Base-by-base conservation (phyloP, 495 filamentous ascomycete genomes). In the Trichoderma gamsii region DNA sequence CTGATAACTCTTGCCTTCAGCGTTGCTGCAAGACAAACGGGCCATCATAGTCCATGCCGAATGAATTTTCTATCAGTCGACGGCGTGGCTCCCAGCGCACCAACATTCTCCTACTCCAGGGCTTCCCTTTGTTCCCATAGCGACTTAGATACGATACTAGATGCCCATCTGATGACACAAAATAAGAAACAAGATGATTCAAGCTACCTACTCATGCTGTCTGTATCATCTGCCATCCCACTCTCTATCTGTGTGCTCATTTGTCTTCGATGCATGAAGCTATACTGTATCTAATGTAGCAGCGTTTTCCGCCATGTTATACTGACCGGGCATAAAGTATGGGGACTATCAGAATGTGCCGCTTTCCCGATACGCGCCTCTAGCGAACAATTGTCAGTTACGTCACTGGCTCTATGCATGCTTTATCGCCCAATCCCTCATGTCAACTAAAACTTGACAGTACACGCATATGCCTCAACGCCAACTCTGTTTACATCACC, bases 31-130 rank as follows among this genome's bases (percentile, higher is more conserved):
- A 84, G 75, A 84, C 32, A 67, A 73, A 81, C 66, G 82, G 80
- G 76, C 81, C 81, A 79, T 84, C 82, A 84, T 84, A 84, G 82
- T 84, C 82, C 82, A 72, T 74, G 78, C 75, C 79, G 76, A 76
- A 75, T 76, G 77, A 66, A 72, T 71, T 74, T 71, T 64, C 41
- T 49, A 29, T 67, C 78, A 41, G 63, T 32, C 32, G 11, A 65
- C 73, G 78, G 79, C 77, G 81, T 77, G 82, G 82, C 82, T 84
- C 82, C 82, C 73, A 79, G 79, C 70, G 81, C 72, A 83, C 81
- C 82, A 72, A 84, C 82, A 84, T 80, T 66, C 70, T 9, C 4
- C 18, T 52, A 23, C 4, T 29, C 29, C 29, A 1, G 4, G 29
- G 4, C 29, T n/a, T 1, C 7, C n/a, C 18, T n/a, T 7, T 52